phyloP scores from a whole-genome alignment of 495 filamentous ascomycete species.

The Patellaria atrata region DNA sequence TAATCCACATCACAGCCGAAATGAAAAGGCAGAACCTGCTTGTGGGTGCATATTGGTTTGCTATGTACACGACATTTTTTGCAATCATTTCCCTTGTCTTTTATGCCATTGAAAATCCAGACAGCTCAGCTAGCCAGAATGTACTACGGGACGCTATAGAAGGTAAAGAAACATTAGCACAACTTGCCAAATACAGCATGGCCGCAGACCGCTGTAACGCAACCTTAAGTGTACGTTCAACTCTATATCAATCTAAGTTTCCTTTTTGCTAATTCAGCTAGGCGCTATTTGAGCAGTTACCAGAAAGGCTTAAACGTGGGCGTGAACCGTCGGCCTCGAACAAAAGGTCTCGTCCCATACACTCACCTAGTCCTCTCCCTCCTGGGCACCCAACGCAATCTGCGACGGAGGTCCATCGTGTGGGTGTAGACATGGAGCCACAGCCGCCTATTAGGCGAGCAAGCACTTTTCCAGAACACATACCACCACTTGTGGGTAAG shows the following conservation, averaged over 20 bases:
- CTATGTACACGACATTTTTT: constrained; percentile 92
- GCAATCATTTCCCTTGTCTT: constrained; percentile 81
- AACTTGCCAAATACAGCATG: constrained; percentile 67
- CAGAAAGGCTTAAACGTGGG: constrained; percentile 46
- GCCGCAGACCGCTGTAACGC: constrained; percentile 74
- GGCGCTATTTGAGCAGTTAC: constrained; percentile 70
- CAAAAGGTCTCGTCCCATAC: constrained; percentile 15
- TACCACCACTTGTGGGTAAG: constrained; percentile 17
- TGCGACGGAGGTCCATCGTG: no score
- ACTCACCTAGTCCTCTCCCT: constrained; percentile 11
- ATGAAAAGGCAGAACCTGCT: constrained; percentile 76
- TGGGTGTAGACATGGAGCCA: no score
- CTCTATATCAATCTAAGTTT: not conserved
- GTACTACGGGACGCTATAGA: constrained; percentile 72
- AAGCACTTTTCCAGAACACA: constrained; percentile 32
- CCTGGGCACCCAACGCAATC: constrained; percentile 5
- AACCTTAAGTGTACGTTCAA: constrained; percentile 51
- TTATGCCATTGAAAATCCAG: constrained; percentile 79
- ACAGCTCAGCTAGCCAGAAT: constrained; percentile 57
- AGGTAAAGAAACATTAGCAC: constrained; percentile 65
- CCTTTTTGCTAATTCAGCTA: constrained; percentile 19
- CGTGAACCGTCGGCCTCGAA: constrained; percentile 12
- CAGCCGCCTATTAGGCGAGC: constrained; percentile 27
- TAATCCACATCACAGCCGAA: constrained; percentile 79
- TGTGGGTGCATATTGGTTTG: constrained; percentile 91